These are phyloP conservation scores for Crotalaria pallida DNA, from an alignment of 306 rosid species.

Conservation along the genomic window DNA sequence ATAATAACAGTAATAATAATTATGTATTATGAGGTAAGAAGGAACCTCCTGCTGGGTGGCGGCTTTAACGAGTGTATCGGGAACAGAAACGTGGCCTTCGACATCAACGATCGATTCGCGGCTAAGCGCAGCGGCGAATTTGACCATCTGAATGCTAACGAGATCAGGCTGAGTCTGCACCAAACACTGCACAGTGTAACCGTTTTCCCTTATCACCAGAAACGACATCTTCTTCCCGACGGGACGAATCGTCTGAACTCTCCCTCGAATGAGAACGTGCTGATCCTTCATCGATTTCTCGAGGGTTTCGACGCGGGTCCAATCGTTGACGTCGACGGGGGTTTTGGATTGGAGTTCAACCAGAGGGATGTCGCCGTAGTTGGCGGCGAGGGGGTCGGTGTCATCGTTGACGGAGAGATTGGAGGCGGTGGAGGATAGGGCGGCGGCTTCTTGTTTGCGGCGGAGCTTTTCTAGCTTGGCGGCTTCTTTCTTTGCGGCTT, in stretches of 20 bases:
- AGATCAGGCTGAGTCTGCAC: conserved; percentile 56
- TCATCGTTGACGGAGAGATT: conserved; percentile 51
- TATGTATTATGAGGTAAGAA: too few relatives aligned
- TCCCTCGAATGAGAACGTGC: conserved; percentile 56
- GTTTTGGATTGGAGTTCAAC: conserved; percentile 60
- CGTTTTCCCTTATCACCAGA: conserved; percentile 60
- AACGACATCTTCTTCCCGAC: conserved; percentile 92
- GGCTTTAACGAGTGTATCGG: conserved; percentile 54
- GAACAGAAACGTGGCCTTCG: conserved; percentile 69
- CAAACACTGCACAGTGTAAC: conserved; percentile 79
- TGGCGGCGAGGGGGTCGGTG: conserved; percentile 62
- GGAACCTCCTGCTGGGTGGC: conserved; percentile 62
- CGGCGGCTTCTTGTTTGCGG: conserved; percentile 52
- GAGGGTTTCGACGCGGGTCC: conserved; percentile 57
- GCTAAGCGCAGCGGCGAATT: conserved; percentile 56
- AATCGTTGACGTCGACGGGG: conserved; percentile 21
- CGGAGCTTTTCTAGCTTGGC: conserved; percentile 79
- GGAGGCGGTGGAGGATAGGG: conserved; percentile 29
- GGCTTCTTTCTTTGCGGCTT: conserved; percentile 84
- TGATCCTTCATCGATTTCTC: conserved; percentile 28
- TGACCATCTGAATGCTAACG: conserved; percentile 88
- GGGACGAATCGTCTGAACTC: conserved; percentile 76
- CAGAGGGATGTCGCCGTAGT: conserved; percentile 71
- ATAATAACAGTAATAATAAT: too few relatives aligned
- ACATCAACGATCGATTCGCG: conserved; percentile 80